Base-by-base conservation (phyloP, 768 basidiomycete genomes). In the Fomitopsis pulvina region DNA sequence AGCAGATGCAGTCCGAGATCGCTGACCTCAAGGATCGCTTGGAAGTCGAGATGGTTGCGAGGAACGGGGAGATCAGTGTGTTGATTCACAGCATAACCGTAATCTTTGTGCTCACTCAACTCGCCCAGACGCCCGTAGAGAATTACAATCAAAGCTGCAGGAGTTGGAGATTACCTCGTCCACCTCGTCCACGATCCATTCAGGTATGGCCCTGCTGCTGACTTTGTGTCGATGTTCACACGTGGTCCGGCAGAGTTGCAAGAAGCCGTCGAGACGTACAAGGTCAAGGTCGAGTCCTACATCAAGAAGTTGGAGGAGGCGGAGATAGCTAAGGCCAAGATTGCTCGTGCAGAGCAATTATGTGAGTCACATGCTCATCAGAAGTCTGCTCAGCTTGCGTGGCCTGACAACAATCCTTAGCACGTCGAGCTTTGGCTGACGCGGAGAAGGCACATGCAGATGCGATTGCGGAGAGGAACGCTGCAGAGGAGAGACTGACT, bases 291-390 rank as follows among this genome's bases (percentile, higher is more conserved):
- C 28, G 72, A 77, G 43, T 68, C 72, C 1, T 79, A 80, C 50
- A 75, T 80, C 26, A 73, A 75, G 40, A 76, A 77, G 9, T 72
- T 87, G 20, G 83, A 89, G 61, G 77, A 77, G 11, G 75, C 81
- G 0, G 87, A 90, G 59, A 79, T 87, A 45, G 80, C 78, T 6
- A 73, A 78, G 41, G 83, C 78, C 5, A 87, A 81, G 57, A 74
- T 77, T 12, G 76, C 79, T 41, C 77, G 83, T 14, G 77, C 76
- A 3, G 87, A 87, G 64, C 73, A 78, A 4, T 73, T 77, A 56
- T 73, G 87, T 87, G 5, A 37, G 14, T 37, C 16, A 11, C 8
- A 12, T 29, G 26, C 38, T 12, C 37, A 28, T 10, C n/a, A 28
- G 4, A 21, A 3, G 18, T 42, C 25, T 12, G 18, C 8, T 8